phyloP scores from a whole-genome alignment of 1,139 yeast species.

The Debaryomyces subglobosus region DNA sequence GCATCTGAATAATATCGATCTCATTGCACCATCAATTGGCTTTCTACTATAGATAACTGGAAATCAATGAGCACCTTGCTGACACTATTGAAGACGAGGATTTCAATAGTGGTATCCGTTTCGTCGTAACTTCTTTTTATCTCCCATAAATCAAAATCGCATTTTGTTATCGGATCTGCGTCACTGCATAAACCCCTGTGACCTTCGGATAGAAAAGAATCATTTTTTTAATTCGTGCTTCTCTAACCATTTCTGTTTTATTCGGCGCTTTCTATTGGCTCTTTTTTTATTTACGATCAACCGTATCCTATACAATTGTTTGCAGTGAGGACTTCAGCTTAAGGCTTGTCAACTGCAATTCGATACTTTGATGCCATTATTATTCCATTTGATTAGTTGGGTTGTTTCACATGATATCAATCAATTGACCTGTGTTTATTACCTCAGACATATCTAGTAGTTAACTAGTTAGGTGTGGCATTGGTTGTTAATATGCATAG shows the following conservation, averaged over 20 bases:
- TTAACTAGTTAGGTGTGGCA: background rate
- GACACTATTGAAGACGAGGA: background rate
- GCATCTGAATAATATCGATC: background rate
- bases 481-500: background rate
- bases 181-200: slow-evolving; percentile 4
- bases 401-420: background rate
- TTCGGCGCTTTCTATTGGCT: background rate
- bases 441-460: too few relatives aligned
- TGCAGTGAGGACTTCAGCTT: background rate
- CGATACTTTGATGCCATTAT: background rate
- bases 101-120: background rate
- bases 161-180: background rate
- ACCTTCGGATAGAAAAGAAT: background rate
- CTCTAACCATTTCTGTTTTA: background rate
- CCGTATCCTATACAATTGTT: background rate
- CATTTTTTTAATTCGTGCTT: background rate
- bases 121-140: background rate
- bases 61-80: background rate
- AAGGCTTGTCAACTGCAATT: background rate
- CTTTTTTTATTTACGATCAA: background rate
- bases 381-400: background rate
- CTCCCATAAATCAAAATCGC: background rate
- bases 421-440: background rate
- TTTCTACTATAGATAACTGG: background rate
- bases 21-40: background rate